Percentiles rank a stretch among this genome's conserved stretches.
Evolutionary conservation across 257 asterid genomes (phyloP).

Genomic region (Solanum sitiens): DNA sequence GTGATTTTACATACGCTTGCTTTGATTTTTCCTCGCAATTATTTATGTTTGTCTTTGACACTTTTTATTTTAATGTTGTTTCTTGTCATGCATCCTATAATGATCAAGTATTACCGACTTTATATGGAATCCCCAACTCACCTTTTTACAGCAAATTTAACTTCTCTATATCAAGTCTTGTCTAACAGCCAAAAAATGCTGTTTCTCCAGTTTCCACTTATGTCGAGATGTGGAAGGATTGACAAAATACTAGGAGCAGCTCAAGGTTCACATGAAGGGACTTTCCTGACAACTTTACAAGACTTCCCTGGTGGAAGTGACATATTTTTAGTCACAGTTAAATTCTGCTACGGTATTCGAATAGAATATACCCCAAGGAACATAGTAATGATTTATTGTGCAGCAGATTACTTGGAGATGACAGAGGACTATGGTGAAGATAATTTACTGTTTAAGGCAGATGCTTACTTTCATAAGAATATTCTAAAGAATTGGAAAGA

Average conservation of each 20-base stretch:
- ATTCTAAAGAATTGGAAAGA: slow-evolving; percentile 66
- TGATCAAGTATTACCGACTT: not conserved
- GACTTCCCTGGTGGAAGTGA: slow-evolving; percentile 83
- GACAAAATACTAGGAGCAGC: slow-evolving; percentile 47
- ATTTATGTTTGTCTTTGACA: not conserved
- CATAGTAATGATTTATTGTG: slow-evolving; percentile 60
- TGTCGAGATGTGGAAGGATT: slow-evolving; percentile 78
- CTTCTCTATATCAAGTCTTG: slow-evolving; percentile 9
- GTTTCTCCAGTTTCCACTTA: slow-evolving; percentile 77
- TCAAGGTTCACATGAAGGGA: slow-evolving; percentile 19
- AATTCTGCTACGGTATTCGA: slow-evolving; percentile 69
- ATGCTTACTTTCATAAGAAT: slow-evolving; percentile 59
- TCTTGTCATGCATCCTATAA: not conserved
- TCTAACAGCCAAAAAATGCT: slow-evolving; percentile 4
- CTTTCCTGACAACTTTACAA: slow-evolving; percentile 27
- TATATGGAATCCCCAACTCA: not conserved
- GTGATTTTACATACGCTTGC: not conserved
- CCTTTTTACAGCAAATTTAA: slow-evolving; percentile 6
- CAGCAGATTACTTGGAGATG: slow-evolving; percentile 86
- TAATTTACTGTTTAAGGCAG: slow-evolving; percentile 61
- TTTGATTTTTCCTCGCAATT: not conserved
- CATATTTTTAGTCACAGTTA: slow-evolving; percentile 39
- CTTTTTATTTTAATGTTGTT: not conserved
- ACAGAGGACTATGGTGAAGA: slow-evolving; percentile 71
- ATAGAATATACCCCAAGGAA: slow-evolving; percentile 69